phyloP scores from a whole-genome alignment of 2,329 filamentous ascomycete species.

The Diatrype stigma region DNA sequence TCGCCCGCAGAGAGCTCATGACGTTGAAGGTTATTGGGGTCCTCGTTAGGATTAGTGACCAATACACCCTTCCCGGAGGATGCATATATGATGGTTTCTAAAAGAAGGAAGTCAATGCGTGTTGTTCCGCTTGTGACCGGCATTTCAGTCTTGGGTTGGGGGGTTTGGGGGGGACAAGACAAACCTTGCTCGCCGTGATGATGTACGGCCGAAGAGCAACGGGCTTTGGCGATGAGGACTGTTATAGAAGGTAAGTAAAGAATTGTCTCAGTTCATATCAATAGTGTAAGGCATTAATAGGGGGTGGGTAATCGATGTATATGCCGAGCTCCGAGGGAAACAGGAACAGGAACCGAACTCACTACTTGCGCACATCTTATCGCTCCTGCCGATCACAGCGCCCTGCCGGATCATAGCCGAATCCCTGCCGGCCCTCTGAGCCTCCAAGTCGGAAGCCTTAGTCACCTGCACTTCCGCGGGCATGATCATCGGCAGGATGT shows the following conservation, averaged over 20 bases:
- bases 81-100: constrained; percentile 66
- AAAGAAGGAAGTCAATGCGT: constrained; percentile 1
- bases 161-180: too few species aligned
- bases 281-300: neutral
- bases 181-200: constrained; percentile 67
- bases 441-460: constrained; percentile 40
- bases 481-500: constrained; percentile 57
- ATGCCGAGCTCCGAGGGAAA: constrained; percentile 1
- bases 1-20: constrained; percentile 59
- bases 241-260: constrained; percentile 1
- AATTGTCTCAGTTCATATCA: neutral
- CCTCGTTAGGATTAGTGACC: constrained; percentile 53
- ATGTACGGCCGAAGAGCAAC: constrained; percentile 58
- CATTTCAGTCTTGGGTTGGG: neutral
- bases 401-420: constrained; percentile 35
- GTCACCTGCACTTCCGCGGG: constrained; percentile 55
- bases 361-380: constrained; percentile 65
- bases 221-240: constrained; percentile 62
- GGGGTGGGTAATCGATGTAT: neutral
- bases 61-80: constrained; percentile 58
- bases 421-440: constrained; percentile 28
- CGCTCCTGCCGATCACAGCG: constrained; percentile 61
- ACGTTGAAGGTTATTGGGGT: constrained; percentile 41
- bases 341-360: constrained; percentile 24
- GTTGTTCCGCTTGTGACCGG: constrained; percentile 2